Evolutionary conservation across 148 eudicot genomes (phyloP), one percentile per base, ranked within the genome.

Genomic region (Fagopyrum esculentum): DNA sequence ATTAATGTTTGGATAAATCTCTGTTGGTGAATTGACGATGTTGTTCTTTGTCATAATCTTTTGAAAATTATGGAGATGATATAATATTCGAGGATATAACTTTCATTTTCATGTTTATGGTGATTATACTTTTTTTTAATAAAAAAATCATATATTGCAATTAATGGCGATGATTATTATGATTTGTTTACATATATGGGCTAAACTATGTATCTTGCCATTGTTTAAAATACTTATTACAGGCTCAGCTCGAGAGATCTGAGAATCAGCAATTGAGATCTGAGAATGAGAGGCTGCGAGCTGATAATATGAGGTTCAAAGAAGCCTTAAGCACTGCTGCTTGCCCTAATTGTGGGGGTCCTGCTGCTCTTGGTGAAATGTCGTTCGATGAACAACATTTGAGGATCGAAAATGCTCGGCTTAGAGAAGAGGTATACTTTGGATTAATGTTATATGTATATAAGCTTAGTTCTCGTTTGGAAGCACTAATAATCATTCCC

Each of bases 381-480:
- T 93, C 98, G 35, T 93, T 89, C 47, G 98, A 93, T 26, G 98
- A 93, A 83, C 98, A 93, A 78, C 98, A 93, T 66, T 74, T 93
- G 77, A 84, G 98, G 73, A 85, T 93, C 12, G 98, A 93, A 35
- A 93, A 93, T 82, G 90, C 93, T 75, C 94, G 98, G 16, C 81
- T 93, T n/a, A 81, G 93, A 68, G 97, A 93, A 80, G 98, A 93
- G 97, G 98, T 93, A 82, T 3, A 15, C 26, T 22, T 22, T 22
- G 26, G 26, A 0, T 22, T 22, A 22, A 22, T 22, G 26, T 22
- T 22, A 22, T 22, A 22, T 22, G 26, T 22, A 22, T 22, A 22
- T 22, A 22, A 22, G 0, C 26, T 0, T 0, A 0, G 26, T 0
- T 0, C 26, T 22, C 26, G 0, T 22, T 22, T 22, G 26, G 26